Base-by-base conservation (phyloP, 768 basidiomycete species). In the Termitomyces bulborhizus region DNA sequence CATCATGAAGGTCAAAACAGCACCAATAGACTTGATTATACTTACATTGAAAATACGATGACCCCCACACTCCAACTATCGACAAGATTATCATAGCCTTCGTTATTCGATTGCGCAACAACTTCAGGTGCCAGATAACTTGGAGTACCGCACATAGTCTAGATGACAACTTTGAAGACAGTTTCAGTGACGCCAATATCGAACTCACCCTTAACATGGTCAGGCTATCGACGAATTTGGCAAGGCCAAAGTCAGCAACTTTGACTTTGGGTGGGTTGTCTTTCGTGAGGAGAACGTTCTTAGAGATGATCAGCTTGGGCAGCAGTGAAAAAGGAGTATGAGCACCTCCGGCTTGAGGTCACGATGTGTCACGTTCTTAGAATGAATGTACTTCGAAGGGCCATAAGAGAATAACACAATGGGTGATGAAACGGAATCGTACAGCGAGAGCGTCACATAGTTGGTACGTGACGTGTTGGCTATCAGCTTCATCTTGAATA, bases 11-110 rank as follows among this genome's bases (percentile, higher is more conserved):
- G 31, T 45, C 27, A 48, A 12, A 5, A 51, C 51, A 18, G 11
- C n/a, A 26, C 12, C 39, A n/a, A 46, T 34, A 15, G 31, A n/a
- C 29, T 41, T 40, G 34, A 8, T 27, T 2, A 7, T 7, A 48
- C 57, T 43, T 63, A 93, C 94, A 93, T 94, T 24, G 87, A 87
- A 63, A 88, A 98, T 1, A 98, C 82, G 51, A 98, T 97, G 21
- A 97, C 93, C 6, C 97, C 96, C 11, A 94, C 82, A 45, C 92
- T 95, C 94, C 94, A 99, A 59, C 91, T 93, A 66, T 99, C 97
- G 48, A 98, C 97, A 18, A 88, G 73, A 55, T 86, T 82, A 63
- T 88, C 86, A 64, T 99, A 98, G 3, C 94, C 95, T 54, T 81
- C 73, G 29, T 76, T 70, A 42, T 78, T 73, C 43, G 76, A 69